Evolutionary conservation across 1,284 basidiomycete genomes (phyloP), one percentile per base, ranked within the genome.

Genomic region (Sanguinoderma infundibulare): DNA sequence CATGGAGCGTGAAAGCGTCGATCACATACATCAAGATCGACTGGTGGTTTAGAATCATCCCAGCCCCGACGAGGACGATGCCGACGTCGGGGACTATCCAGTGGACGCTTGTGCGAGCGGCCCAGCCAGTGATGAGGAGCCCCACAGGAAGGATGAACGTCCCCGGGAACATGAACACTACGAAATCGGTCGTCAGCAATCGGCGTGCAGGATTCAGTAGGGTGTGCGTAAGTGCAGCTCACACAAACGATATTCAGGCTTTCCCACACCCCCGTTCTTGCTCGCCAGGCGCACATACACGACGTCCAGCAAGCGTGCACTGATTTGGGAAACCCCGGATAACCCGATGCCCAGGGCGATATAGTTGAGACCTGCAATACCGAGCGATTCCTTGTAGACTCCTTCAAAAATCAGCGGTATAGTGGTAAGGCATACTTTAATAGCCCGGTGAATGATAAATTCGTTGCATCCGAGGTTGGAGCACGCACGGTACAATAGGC

Each of bases 41-140:
- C 72, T 87, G 86, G 74, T 85, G 87, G 53, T 77, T 78, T 26
- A 87, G 74, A 50, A 87, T 83, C 52, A 81, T 74, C 0, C 85
- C 85, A 0, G 75, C 82, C 17, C 85, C 84, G 17, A 87, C 75
- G 38, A 81, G 70, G 0, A 77, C 81, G 53, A 87, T 85, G 4
- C 86, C 87, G 40, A 90, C 79, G 64, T 91, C 87, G 0, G 86
- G 83, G 0, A 74, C 85, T 59, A 91, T 86, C 90, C 90, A 92
- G 62, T 85, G 85, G 0, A 83, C 69, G 30, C 74, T 70, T 2
- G 78, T 71, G 51, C 87, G 69, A 2, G 84, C 85, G 0, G 83
- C 78, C 90, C 90, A 92, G 14, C 91, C 90, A 0, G 83, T 74
- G 8, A 91, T 73, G n/a, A 92, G 71, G 10, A 91, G 72, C 0